Evolutionary conservation across 2,329 filamentous ascomycete species (phyloP), one percentile per base, ranked within the genome.

Genomic region (Pseudogymnoascus sp.): DNA sequence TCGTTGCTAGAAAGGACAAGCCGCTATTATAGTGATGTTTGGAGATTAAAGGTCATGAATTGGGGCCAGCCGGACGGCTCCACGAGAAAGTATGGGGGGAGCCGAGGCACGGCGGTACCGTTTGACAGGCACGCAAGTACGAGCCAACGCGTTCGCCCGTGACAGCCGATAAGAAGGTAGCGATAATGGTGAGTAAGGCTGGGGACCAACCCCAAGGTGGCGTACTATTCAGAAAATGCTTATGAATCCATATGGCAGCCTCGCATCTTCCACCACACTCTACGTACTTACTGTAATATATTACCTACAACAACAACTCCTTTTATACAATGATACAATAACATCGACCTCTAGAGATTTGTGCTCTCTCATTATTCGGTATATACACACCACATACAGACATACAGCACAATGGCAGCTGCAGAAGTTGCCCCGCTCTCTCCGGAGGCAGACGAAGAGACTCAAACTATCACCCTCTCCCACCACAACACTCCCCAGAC

Each of bases 401-500:
- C n/a, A 34, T 12, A 57, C n/a, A 57, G n/a, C 51, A 34, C 51
- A 57, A 57, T 57, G 51, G 51, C 29, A 57, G 51, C n/a, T 34
- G n/a, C 12, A 57, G 51, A 57, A 57, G n/a, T 7, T 21, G 51
- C 29, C 51, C 51, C 26, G n/a, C 51, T 8, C 2, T 57, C 51
- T 34, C 29, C n/a, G 5, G 34, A 61, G 2, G 12, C 18, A 5
- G 59, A 39, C 1, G 31, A 61, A 65, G 68, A 70, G 63, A 64
- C 65, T 63, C 73, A 83, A 67, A 75, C 75, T 42, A 75, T 85
- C 47, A 75, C 71, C 5, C 68, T 85, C 63, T 76, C 73, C 7
- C 77, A 83, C 67, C 79, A 80, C 68, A 79, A 79, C 63, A 73
- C 74, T 26, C 72, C 75, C 11, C 78, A 81, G 68, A 76, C 75